phyloP scores from a whole-genome alignment of 495 filamentous ascomycete genomes.

The Aspergillus panamensis region DNA sequence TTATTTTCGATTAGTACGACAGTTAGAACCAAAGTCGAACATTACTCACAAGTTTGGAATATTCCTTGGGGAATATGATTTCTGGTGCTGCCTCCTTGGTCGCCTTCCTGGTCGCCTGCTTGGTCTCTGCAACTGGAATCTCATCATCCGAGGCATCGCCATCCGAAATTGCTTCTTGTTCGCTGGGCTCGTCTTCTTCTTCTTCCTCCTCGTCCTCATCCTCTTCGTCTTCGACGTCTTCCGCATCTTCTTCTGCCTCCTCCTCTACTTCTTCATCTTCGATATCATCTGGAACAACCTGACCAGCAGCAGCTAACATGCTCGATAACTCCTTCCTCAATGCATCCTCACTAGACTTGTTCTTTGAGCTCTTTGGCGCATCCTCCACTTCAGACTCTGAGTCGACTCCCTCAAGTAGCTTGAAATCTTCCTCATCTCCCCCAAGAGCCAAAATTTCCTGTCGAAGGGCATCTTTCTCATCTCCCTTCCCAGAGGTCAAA shows the following conservation, averaged over 20 bases:
- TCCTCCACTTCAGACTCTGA: constrained; percentile 60
- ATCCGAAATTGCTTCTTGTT: constrained; percentile 30
- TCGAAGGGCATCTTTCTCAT: constrained; percentile 45
- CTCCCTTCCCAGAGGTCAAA: constrained; percentile 22
- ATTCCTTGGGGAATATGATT: constrained; percentile 38
- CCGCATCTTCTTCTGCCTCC: constrained; percentile 32
- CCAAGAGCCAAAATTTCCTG: constrained; percentile 74
- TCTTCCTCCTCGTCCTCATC: no score
- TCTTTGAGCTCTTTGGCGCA: constrained; percentile 25
- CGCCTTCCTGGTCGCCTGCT: constrained; percentile 20
- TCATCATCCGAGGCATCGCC: constrained; percentile 27
- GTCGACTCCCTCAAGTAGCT: constrained; percentile 58
- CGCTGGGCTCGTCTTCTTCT: constrained; percentile 42
- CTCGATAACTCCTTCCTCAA: constrained; percentile 43
- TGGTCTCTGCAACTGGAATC: constrained; percentile 15
- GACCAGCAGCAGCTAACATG: constrained; percentile 43
- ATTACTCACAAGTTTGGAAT: constrained; percentile 39
- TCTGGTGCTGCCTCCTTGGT: constrained; percentile 20
- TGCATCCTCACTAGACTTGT: constrained; percentile 32
- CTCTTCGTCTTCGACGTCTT: constrained; percentile 42
- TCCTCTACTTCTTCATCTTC: constrained; percentile 46
- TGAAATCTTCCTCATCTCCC: constrained; percentile 70
- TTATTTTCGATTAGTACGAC: constrained; percentile 22
- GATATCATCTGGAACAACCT: constrained; percentile 42
- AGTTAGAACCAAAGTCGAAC: not conserved